Conservation (phyloP, 2,329 filamentous ascomycete species). For the Colletotrichum graminicola region DNA sequence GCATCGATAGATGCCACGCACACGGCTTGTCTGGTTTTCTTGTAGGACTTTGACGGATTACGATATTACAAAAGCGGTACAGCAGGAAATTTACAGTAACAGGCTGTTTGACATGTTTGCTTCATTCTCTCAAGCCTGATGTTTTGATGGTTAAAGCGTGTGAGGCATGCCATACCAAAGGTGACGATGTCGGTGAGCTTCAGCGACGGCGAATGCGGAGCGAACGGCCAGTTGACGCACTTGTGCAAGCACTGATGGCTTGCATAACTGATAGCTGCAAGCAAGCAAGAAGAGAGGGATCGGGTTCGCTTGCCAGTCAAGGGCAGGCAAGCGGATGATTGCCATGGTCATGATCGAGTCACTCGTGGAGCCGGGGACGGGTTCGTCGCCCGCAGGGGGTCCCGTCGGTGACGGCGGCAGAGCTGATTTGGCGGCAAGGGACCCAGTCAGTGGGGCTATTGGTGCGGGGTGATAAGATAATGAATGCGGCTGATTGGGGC, state of each 20-base stretch:
- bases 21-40: neutral
- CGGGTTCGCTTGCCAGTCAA: neutral
- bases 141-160: neutral
- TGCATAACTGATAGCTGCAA: constrained; percentile 20
- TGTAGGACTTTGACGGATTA: constrained; percentile 1
- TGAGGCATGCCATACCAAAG: neutral
- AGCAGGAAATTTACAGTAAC: constrained; percentile 11
- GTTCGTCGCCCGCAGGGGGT: constrained; percentile 24
- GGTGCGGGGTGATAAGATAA: constrained; percentile 43
- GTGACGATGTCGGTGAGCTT: too few species aligned
- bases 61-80: constrained; percentile 24
- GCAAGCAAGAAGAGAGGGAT: neutral
- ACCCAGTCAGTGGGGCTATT: constrained; percentile 16
- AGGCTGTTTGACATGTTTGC: neutral
- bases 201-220: neutral
- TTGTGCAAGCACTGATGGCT: neutral
- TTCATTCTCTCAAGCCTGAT: neutral
- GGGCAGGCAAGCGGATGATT: neutral
- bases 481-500: constrained; percentile 34
- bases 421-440: constrained; percentile 38
- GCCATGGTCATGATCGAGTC: constrained; percentile 21
- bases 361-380: constrained; percentile 1
- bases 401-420: constrained; percentile 5
- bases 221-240: neutral
- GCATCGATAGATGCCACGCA: constrained; percentile 12